Base-by-base conservation (phyloP, 2,329 filamentous ascomycete species). In the Aspergillus aculeatinus region DNA sequence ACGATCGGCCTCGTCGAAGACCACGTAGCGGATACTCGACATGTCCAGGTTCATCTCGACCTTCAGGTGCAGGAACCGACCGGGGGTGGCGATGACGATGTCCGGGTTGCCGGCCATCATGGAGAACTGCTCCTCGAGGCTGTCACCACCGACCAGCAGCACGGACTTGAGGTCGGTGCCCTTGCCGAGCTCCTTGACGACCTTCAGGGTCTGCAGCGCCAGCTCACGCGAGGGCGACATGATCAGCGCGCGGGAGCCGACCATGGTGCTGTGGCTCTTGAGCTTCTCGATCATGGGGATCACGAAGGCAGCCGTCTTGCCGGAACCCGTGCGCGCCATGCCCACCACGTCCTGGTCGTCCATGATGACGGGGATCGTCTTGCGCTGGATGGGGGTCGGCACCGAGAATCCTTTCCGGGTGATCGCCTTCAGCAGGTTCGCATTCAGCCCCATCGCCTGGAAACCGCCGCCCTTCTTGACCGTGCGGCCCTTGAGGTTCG, bases 301-400 rank as follows among this genome's bases (percentile, higher is more conserved):
- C 27, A 98, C 92, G 76, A 99, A 99, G 23, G 95, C 95, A 1
- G 93, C 95, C 1, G 96, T 99, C 81, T 99, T 99, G 80, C 95
- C 95, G 21, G 93, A 98, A 74, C 95, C 95, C n/a, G 96, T 99
- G 66, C 96, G 85, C 7, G 95, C 95, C 95, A 99, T 99, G 66
- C 93, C 96, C 25, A 99, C 94, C n/a, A 98, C 91, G 83, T 99
- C 95, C 77, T 92, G 91, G 57, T 89, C 86, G 63, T 96, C 90
- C 68, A 98, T 82, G 58, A 99, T 87, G 58, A 98, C 82, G 4
- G 95, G 96, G 51, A 99, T 96, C 2, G 95, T 91, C 78, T 98
- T 98, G 67, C 95, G 87, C 80, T 99, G 95, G 76, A 99, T 99
- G 0, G 95, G 95, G 0, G 95, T 99, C 4, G 96, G 96, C 2